phyloP scores from a whole-genome alignment of 805 yeast genomes.

The Wickerhamiella dianesei region DNA sequence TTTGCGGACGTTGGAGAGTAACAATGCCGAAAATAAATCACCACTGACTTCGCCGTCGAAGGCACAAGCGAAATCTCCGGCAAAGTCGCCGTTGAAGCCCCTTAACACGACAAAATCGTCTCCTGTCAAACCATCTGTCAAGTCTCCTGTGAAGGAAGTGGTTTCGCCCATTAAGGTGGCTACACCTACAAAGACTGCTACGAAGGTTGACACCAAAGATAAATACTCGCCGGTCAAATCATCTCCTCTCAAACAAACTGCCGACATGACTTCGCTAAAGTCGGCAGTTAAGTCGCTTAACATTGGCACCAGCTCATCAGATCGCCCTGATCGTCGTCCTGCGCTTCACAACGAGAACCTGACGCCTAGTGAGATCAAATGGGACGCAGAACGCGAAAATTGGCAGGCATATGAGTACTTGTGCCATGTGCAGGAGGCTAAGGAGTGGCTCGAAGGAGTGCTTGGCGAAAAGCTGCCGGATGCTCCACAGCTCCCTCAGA shows the following conservation, averaged over 20 bases:
- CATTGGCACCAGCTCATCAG: slow-evolving; percentile 6
- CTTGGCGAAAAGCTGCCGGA: slow-evolving; percentile 44
- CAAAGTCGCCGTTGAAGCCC: not conserved
- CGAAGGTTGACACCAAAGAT: not conserved
- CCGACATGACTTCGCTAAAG: not conserved
- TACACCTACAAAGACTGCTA: not conserved
- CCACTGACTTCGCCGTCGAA: too few species aligned
- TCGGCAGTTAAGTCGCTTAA: not conserved
- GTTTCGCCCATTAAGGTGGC: not conserved
- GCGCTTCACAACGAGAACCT: slow-evolving; percentile 23
- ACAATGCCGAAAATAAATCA: slow-evolving; percentile 2
- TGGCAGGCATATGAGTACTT: slow-evolving; percentile 58
- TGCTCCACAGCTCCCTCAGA: slow-evolving; percentile 47
- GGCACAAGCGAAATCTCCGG: not conserved
- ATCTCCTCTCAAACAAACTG: slow-evolving; percentile 1
- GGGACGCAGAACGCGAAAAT: slow-evolving; percentile 31
- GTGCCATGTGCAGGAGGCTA: slow-evolving; percentile 71
- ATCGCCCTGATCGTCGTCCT: slow-evolving; percentile 21
- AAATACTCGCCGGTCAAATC: slow-evolving; percentile 3
- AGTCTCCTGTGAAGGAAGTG: not conserved
- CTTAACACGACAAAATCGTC: not conserved
- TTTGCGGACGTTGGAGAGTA: slow-evolving; percentile 18
- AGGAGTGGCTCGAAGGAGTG: slow-evolving; percentile 60
- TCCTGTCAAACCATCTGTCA: not conserved
- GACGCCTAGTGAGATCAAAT: slow-evolving; percentile 18